Percentiles rank a stretch among this genome's conserved stretches.
Evolutionary conservation across 2,329 filamentous ascomycete genomes (phyloP).

Genomic region (Aspergillus aculeatinus): DNA sequence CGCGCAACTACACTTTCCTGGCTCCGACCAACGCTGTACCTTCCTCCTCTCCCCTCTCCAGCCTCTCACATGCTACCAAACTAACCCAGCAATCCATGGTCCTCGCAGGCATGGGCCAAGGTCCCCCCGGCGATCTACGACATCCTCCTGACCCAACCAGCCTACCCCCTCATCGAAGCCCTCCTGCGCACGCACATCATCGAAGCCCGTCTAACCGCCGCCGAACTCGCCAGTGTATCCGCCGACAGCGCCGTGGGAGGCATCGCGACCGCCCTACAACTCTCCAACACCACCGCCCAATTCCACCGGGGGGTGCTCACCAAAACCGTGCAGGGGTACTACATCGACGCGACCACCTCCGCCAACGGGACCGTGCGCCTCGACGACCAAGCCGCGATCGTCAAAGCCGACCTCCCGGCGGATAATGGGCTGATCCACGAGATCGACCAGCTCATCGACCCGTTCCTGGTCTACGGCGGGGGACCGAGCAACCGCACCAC

Average conservation of each 20-base stretch:
- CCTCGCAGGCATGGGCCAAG: not conserved
- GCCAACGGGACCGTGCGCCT: not conserved
- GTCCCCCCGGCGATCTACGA: not conserved
- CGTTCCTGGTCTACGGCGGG: not conserved
- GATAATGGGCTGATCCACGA: not conserved
- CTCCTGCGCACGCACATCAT: conserved; percentile 3
- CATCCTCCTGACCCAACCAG: not conserved
- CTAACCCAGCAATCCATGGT: not conserved
- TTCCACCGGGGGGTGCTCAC: not conserved
- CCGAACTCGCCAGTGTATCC: not conserved
- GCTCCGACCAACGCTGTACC: not conserved
- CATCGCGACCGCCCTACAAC: not conserved
- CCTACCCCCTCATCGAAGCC: not conserved
- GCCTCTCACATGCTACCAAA: too few relatives aligned
- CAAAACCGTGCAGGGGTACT: not conserved
- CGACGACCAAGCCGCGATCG: not conserved
- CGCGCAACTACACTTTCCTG: conserved; percentile 1
- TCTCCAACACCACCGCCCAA: not conserved
- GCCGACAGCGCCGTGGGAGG: not conserved
- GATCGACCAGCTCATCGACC: not conserved
- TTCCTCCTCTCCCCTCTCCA: too few relatives aligned
- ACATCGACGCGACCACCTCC: not conserved
- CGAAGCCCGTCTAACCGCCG: not conserved
- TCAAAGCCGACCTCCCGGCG: not conserved
- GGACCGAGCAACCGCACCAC: not conserved